phyloP scores from a whole-genome alignment of 2,329 filamentous ascomycete genomes.

The Lojkania enalia region DNA sequence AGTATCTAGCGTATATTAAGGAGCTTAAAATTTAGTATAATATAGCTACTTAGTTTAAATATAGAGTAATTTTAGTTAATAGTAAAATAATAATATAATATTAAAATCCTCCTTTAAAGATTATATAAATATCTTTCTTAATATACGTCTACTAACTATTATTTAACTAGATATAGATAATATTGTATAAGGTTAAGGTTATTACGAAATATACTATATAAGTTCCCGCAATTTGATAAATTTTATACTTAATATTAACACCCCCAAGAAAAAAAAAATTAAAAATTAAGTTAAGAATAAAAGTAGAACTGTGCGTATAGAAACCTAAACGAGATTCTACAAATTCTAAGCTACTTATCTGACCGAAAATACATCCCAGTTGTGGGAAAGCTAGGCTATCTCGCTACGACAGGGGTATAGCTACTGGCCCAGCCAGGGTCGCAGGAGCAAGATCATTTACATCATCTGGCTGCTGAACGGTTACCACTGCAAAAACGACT shows the following conservation, averaged over 20 bases:
- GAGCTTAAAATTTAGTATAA: not conserved
- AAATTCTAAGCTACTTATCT: no score
- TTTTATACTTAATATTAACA: not conserved
- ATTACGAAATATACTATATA: conserved; percentile 1
- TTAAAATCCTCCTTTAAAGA: conserved; percentile 6
- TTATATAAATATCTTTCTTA: conserved; percentile 3
- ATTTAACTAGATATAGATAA: conserved; percentile 5
- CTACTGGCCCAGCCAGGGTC: conserved; percentile 4
- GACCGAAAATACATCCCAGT: no score
- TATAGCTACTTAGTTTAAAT: conserved; percentile 1
- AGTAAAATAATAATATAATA: conserved; percentile 3
- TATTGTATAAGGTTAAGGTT: conserved; percentile 1
- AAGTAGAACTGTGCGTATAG: conserved; percentile 1
- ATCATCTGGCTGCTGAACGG: conserved; percentile 7
- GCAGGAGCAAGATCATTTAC: conserved; percentile 8
- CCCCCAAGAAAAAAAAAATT: not conserved
- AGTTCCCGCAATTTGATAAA: conserved; percentile 1
- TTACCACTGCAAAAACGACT: conserved; percentile 7
- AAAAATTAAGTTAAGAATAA: not conserved
- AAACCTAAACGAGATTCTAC: no score
- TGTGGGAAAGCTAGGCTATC: no score
- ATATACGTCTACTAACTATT: conserved; percentile 1
- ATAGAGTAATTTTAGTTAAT: conserved; percentile 5
- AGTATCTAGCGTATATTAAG: no score
- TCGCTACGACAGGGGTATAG: conserved; percentile 5